Conservation (phyloP, 2,329 filamentous ascomycete species). For the Colletotrichum costaricense region DNA sequence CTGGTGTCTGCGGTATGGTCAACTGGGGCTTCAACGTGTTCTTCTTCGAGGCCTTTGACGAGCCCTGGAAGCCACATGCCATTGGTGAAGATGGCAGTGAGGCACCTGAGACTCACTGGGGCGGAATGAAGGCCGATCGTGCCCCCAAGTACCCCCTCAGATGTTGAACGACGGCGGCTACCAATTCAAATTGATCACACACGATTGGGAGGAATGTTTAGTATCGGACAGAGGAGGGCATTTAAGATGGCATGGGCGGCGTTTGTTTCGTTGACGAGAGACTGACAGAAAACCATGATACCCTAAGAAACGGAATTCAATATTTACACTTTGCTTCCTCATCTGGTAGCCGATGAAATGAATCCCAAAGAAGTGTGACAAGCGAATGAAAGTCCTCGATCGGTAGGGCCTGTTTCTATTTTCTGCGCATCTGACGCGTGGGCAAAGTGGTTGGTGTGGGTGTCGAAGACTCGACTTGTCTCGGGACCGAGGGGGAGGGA, state of each 20-base stretch:
- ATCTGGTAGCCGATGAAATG: conserved; percentile 18
- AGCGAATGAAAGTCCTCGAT: not conserved
- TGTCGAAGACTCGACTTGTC: not conserved
- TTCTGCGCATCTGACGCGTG: conserved; percentile 14
- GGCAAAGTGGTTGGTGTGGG: conserved; percentile 1
- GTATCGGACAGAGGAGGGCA: not conserved
- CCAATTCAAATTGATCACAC: not conserved
- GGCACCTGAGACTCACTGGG: conserved; percentile 76
- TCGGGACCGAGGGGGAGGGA: conserved; percentile 11
- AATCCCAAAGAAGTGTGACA: not conserved
- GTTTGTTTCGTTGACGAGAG: not conserved
- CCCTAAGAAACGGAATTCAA: not conserved
- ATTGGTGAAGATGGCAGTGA: conserved; percentile 71
- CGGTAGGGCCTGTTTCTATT: conserved; percentile 11
- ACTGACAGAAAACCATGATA: conserved; percentile 1
- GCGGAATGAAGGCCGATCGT: conserved; percentile 71
- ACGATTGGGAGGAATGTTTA: not conserved
- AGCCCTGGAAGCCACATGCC: conserved; percentile 76
- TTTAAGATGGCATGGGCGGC: conserved; percentile 25
- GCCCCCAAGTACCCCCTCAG: conserved; percentile 61
- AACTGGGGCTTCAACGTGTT: conserved; percentile 76
- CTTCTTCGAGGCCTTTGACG: conserved; percentile 80
- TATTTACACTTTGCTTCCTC: conserved; percentile 13
- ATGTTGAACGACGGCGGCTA: conserved; percentile 35
- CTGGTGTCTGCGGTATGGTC: conserved; percentile 72